A percentile compares a stretch with the other conserved stretches of the same genome.
phyloP scores from a whole-genome alignment of 1,284 basidiomycete genomes.

The Meira nashicola region DNA sequence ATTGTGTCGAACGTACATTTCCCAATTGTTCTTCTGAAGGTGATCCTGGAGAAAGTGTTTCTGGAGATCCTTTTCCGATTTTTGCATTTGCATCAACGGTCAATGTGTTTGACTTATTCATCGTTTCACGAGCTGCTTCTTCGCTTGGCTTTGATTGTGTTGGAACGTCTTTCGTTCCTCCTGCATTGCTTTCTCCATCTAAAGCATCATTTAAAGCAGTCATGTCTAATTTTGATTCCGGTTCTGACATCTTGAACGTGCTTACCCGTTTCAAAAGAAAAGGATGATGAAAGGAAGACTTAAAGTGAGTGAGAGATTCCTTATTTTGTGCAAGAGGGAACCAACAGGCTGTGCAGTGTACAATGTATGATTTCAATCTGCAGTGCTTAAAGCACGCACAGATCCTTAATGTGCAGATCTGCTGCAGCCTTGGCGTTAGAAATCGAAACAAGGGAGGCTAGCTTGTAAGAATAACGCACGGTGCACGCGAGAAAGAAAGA shows the following conservation, averaged over 20 bases:
- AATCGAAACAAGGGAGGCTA: too few relatives aligned
- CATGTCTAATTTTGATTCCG: conserved; percentile 1
- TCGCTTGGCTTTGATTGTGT: too few relatives aligned
- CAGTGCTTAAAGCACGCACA: too few relatives aligned
- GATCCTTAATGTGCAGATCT: too few relatives aligned
- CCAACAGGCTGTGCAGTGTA: too few relatives aligned
- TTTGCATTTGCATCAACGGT: conserved; percentile 2
- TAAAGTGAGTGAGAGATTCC: neutral
- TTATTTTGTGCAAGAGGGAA: too few relatives aligned
- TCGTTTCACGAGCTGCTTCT: neutral
- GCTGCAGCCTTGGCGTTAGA: too few relatives aligned
- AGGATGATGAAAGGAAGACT: neutral
- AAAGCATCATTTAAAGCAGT: conserved; percentile 7
- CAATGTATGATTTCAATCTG: too few relatives aligned
- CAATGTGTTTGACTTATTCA: neutral
- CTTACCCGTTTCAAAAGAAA: neutral
- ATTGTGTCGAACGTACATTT: neutral
- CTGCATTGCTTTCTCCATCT: neutral
- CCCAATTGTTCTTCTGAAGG: neutral
- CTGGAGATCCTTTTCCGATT: neutral
- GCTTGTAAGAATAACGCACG: too few relatives aligned
- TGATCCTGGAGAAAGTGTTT: neutral
- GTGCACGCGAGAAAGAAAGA: too few relatives aligned
- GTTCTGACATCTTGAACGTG: conserved; percentile 4
- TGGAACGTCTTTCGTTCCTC: neutral